These are phyloP conservation scores for Macadamia integrifolia DNA, from an alignment of 164 flowering plant species.

Conservation along the genomic window DNA sequence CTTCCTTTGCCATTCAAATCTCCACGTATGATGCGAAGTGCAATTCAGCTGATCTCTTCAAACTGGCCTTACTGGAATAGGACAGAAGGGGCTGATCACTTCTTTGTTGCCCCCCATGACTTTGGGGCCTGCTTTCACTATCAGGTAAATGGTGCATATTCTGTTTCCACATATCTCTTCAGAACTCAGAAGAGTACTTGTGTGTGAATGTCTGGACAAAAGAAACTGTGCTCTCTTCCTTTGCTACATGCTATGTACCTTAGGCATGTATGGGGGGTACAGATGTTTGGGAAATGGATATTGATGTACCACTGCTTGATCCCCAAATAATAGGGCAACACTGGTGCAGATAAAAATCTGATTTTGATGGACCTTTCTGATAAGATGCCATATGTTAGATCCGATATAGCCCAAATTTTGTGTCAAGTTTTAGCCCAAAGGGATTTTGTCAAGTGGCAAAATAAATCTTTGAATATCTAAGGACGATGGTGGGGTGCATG, in stretches of 20 bases:
- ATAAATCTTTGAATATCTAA: too few relatives aligned
- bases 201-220: too few relatives aligned
- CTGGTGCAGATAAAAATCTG: too few relatives aligned
- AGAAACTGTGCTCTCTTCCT: background rate
- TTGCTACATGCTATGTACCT: background rate
- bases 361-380: too few relatives aligned
- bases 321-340: too few relatives aligned
- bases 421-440: too few relatives aligned
- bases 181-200: too few relatives aligned
- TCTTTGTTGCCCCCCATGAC: slow-evolving; percentile 88
- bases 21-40: slow-evolving; percentile 97
- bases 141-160: slow-evolving; percentile 43
- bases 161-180: background rate
- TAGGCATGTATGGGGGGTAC: background rate
- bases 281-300: background rate
- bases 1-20: slow-evolving; percentile 94
- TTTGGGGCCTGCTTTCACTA: slow-evolving; percentile 97
- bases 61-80: slow-evolving; percentile 98
- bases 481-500: too few relatives aligned
- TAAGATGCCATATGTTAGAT: too few relatives aligned
- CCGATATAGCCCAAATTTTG: too few relatives aligned
- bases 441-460: too few relatives aligned
- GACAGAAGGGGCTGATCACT: slow-evolving; percentile 94
- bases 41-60: slow-evolving; percentile 84
- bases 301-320: too few relatives aligned